A percentile compares a stretch with the other conserved stretches of the same genome.
Evolutionary conservation across 345 rosid genomes (phyloP).

Genomic region (Aquilaria yunnanensis): DNA sequence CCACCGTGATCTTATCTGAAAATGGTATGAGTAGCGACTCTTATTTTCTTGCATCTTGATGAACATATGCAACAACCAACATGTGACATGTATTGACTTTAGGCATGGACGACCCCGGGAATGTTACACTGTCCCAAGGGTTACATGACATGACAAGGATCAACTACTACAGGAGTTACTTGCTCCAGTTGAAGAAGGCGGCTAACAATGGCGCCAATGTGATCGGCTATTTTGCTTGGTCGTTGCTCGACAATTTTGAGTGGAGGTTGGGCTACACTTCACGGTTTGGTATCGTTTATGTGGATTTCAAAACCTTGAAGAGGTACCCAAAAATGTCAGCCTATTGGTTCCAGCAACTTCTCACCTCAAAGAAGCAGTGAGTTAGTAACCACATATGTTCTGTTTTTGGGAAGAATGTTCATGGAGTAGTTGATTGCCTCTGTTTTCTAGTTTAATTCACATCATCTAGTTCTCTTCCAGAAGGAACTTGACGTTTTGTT

Average conservation of each 20-base stretch:
- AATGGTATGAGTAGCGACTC: constrained; percentile 43
- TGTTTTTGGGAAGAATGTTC: too few relatives aligned
- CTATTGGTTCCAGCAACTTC: constrained; percentile 72
- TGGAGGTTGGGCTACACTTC: constrained; percentile 94
- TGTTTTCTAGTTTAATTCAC: too few relatives aligned
- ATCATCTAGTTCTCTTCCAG: too few relatives aligned
- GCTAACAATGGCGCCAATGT: constrained; percentile 79
- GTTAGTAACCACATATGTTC: background rate
- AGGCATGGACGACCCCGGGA: constrained; percentile 97
- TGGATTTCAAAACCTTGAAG: constrained; percentile 60
- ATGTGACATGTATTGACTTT: too few relatives aligned
- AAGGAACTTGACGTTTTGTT: too few relatives aligned
- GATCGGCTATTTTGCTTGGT: constrained; percentile 90
- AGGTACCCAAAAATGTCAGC: constrained; percentile 95
- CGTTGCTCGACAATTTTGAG: constrained; percentile 92
- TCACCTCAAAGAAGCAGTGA: constrained; percentile 29
- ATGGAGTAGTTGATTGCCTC: too few relatives aligned
- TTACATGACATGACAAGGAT: constrained; percentile 78
- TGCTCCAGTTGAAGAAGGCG: constrained; percentile 83
- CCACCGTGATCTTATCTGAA: constrained; percentile 72
- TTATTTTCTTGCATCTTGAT: background rate
- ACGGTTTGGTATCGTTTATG: constrained; percentile 89
- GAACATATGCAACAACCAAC: too few relatives aligned
- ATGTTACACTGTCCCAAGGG: constrained; percentile 59
- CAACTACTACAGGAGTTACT: constrained; percentile 59